phyloP scores from a whole-genome alignment of 179 eudicot species.

The Patellifolia procumbens region DNA sequence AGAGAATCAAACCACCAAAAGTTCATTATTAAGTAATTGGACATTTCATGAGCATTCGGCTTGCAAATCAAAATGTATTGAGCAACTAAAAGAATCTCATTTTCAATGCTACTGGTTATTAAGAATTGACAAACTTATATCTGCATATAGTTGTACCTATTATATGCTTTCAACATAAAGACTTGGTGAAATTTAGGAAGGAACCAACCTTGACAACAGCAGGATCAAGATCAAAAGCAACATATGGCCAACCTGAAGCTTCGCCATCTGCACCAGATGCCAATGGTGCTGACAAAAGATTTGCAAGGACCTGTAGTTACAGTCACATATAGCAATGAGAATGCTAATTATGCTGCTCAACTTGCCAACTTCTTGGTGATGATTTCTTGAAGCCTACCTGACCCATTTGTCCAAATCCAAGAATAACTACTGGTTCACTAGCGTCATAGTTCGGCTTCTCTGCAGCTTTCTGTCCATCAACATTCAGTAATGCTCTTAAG shows the following conservation, averaged over 20 bases:
- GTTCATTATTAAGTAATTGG: too few relatives aligned
- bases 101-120: too few relatives aligned
- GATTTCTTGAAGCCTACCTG: conserved; percentile 53
- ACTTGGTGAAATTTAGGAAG: too few relatives aligned
- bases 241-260: conserved; percentile 75
- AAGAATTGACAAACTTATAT: too few relatives aligned
- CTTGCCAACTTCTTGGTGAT: conserved; percentile 1
- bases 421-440: conserved; percentile 85
- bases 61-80: too few relatives aligned
- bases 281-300: conserved; percentile 80
- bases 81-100: too few relatives aligned
- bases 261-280: conserved; percentile 68
- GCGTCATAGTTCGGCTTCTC: conserved; percentile 64
- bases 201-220: conserved; percentile 80
- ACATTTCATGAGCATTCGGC: too few relatives aligned
- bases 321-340: conserved; percentile 19
- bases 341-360: neutral
- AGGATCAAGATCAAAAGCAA: conserved; percentile 91
- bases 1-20: too few relatives aligned
- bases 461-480: conserved; percentile 47
- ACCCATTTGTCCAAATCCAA: conserved; percentile 98
- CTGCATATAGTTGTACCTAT: too few relatives aligned
- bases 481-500: neutral
- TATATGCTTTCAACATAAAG: too few relatives aligned
- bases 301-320: conserved; percentile 82